Conservation (phyloP, 2,329 filamentous ascomycete species). For the Zymoseptoria passerinii region DNA sequence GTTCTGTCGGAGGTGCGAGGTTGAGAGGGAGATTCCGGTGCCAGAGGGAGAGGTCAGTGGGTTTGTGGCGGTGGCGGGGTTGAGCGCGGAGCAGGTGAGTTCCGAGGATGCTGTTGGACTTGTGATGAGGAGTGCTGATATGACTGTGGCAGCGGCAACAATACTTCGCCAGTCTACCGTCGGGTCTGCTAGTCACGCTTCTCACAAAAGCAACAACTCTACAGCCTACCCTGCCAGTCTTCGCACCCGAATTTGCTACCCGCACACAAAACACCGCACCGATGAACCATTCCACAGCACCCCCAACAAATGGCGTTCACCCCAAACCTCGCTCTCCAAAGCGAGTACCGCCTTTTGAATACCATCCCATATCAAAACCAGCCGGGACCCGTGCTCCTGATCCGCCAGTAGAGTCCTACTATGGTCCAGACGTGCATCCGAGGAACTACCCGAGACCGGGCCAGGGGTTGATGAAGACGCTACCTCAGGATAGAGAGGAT, state of each 20-base stretch:
- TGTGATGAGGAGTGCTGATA: not conserved
- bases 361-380: not conserved
- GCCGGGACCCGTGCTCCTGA: not conserved
- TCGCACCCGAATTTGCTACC: constrained; percentile 34
- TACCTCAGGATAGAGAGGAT: constrained; percentile 51
- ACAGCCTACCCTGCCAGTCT: constrained; percentile 59
- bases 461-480: constrained; percentile 46
- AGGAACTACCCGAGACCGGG: constrained; percentile 56
- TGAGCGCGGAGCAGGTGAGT: constrained; percentile 38
- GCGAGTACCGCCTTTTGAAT: not conserved
- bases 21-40: constrained; percentile 37
- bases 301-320: constrained; percentile 8
- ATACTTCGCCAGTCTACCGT: constrained; percentile 55
- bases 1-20: constrained; percentile 59
- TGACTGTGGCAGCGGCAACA: constrained; percentile 17
- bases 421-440: constrained; percentile 43
- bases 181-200: constrained; percentile 55
- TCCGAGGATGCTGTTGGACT: not conserved
- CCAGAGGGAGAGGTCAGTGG: constrained; percentile 33
- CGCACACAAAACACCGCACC: constrained; percentile 25
- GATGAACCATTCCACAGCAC: constrained; percentile 15
- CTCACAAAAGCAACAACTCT: constrained; percentile 53
- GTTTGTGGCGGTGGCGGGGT: constrained; percentile 32
- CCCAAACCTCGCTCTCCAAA: not conserved
- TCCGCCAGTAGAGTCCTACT: constrained; percentile 30